phyloP scores from a whole-genome alignment of 2,329 filamentous ascomycete species.

The Coniochaeta ligniaria region DNA sequence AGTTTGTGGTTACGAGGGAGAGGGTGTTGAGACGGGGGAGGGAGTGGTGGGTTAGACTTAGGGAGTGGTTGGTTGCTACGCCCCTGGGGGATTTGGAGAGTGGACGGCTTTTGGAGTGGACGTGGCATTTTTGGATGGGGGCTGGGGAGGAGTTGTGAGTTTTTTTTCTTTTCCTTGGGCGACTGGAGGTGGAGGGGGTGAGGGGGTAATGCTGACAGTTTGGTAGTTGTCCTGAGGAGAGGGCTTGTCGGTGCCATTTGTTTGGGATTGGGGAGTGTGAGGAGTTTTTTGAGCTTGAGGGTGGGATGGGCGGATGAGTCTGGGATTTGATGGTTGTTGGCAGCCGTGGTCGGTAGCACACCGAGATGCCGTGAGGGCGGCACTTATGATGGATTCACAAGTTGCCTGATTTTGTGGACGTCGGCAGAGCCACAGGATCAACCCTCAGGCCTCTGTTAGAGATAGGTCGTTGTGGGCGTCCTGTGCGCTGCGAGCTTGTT shows the following conservation, averaged over 20 bases:
- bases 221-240: conserved; percentile 13
- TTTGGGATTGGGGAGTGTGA: conserved; percentile 14
- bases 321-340: neutral
- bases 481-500: too few relatives aligned
- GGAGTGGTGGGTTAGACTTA: conserved; percentile 47
- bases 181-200: neutral
- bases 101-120: conserved; percentile 55
- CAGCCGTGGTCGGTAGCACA: neutral
- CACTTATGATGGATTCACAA: too few relatives aligned
- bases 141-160: conserved; percentile 11
- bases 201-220: neutral
- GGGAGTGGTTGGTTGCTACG: conserved; percentile 54
- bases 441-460: too few relatives aligned
- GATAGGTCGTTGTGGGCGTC: too few relatives aligned
- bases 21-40: conserved; percentile 39
- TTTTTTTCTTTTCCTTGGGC: neutral
- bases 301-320: neutral
- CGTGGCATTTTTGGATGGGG: conserved; percentile 47
- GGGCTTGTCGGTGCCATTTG: conserved; percentile 13
- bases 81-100: conserved; percentile 44
- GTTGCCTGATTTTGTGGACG: too few relatives aligned
- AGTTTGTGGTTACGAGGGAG: conserved; percentile 53
- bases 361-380: neutral
- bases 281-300: conserved; percentile 7
- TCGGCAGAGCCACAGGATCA: too few relatives aligned